Evolutionary conservation across 805 yeast species (phyloP), one percentile per base, ranked within the genome.

Genomic region (Yamadazyma insecticola): DNA sequence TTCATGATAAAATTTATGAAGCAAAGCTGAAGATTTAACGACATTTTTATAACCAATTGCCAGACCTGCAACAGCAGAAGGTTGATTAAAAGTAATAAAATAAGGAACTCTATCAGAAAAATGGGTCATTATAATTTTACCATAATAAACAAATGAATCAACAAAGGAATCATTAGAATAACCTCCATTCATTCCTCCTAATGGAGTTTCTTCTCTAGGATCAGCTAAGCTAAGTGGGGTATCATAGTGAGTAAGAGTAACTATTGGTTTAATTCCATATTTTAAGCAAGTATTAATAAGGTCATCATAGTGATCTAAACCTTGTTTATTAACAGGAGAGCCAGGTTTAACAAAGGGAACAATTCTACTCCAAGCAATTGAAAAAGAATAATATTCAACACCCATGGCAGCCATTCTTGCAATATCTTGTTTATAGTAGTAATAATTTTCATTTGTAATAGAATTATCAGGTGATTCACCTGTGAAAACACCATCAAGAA

Each of bases 281-380:
- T 41, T 36, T 14, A 46, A n/a, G 25, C 48, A 46, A 26, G 50
- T 46, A 21, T 46, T 44, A 13, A 46, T 33, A 6, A 44, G n/a
- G 26, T 40, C 51, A 23, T 44, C 44, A 28, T 54, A 43, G 35
- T 50, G 51, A 30, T 53, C 47, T 22, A 56, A 35, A 16, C 45
- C 57, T 26, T 53, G 46, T 24, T 51, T 24, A 38, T 57, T 55
- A 24, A 53, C 54, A 30, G 54, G 55, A 14, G 55, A 35, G 7
- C 59, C 60, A 4, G 50, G 50, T 8, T 45, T 22, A 16, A 45
- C 57, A 29, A 50, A 49, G 4, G 63, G 65, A 20, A 55, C 39
- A 13, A 59, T 54, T 35, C 65, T 43, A 10, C 59, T 41, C 63
- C 63, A 59, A 5, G 63, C 53, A 28, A 59, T 50, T 6, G 58